phyloP scores from a whole-genome alignment of 305 asterid species.

The Striga hermonthica region DNA sequence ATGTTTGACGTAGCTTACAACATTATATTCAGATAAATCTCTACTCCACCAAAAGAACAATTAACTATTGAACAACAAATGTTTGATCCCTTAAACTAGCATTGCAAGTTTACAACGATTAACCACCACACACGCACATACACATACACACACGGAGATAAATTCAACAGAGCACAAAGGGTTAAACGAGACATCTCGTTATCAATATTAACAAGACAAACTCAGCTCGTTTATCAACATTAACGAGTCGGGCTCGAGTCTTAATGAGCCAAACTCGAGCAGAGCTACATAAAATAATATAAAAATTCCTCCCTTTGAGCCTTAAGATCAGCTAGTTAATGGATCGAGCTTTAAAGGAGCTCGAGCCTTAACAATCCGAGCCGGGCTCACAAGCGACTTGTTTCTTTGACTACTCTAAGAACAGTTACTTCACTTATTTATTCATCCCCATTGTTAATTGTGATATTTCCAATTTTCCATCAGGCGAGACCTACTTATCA shows the following conservation, averaged over 20 bases:
- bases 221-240: neutral
- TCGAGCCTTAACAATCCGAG: too few species aligned
- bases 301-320: too few species aligned
- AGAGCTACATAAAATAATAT: too few species aligned
- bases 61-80: conserved; percentile 1
- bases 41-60: neutral
- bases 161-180: too few species aligned
- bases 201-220: neutral
- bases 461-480: neutral
- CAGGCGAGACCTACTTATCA: neutral
- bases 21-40: neutral
- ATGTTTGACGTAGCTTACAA: conserved; percentile 9
- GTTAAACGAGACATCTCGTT: neutral
- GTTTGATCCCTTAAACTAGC: conserved; percentile 1
- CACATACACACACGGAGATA: too few species aligned
- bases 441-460: neutral
- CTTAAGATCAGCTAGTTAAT: too few species aligned
- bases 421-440: neutral
- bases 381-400: too few species aligned
- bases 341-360: too few species aligned
- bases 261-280: too few species aligned
- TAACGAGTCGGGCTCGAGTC: too few species aligned
- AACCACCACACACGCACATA: neutral
- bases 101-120: neutral
- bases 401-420: too few species aligned